Evolutionary conservation across 768 basidiomycete genomes (phyloP), one percentile per base, ranked within the genome.

Genomic region (Mrakia blollopis): DNA sequence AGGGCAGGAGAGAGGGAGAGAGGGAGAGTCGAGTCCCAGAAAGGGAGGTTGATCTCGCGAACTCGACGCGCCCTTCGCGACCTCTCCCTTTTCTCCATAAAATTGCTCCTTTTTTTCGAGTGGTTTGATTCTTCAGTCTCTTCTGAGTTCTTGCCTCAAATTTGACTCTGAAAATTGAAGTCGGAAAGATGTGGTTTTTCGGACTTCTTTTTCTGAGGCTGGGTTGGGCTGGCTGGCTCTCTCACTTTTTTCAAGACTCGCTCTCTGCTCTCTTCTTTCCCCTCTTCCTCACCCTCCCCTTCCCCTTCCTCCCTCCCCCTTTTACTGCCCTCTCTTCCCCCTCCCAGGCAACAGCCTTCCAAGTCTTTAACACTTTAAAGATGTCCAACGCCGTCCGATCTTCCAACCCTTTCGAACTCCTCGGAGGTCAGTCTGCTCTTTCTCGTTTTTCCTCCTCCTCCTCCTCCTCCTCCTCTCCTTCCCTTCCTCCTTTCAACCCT

Each of bases 331-430:
- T 37, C 30, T 37, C 35, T 21, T 41, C 37, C 35, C 35, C 25
- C 14, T 21, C 4, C 18, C 65, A 68, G 65, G 65, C 65, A 16
- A 18, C 57, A 68, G 65, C 65, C 65, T 68, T 39, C 37, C 44
- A 44, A 25, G 25, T 54, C 47, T 54, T 71, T 69, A 35, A 69
- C 37, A 69, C 67, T 28, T 23, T 57, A 28, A 72, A n/a, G 52
- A 77, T 77, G 76, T 77, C 76, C 47, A 72, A 63, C 76, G 32
- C 44, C 32, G 76, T 77, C 76, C 41, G 76, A 44, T 78, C 77
- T 28, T 39, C 25, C n/a, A 78, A 78, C 77, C 77, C 60, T 25
- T 78, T 78, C 72, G 77, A 78, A 37, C 73, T 78, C 68, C 77
- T 78, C 72, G 72, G 72, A 52, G 77, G 77, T 78, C 2, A 44